Percentiles rank a stretch among this genome's conserved stretches.
Conservation (phyloP, 805 yeast species). For the Cyberlindnera maclurae region DNA sequence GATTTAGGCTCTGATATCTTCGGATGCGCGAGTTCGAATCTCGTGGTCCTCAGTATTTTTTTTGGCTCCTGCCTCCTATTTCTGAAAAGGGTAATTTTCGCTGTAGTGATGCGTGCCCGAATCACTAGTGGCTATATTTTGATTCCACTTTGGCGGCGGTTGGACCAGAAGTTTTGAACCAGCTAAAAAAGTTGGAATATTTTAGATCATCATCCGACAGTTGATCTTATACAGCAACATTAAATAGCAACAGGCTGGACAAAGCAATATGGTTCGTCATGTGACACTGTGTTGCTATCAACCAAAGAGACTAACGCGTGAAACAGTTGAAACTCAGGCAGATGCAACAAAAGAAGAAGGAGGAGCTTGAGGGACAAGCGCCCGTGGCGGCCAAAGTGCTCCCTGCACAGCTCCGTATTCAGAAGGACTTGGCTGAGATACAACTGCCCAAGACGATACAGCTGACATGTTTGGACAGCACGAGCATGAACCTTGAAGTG, state of each 20-base stretch:
- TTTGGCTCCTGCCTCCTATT: slow-evolving; percentile 1
- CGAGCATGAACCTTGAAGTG: slow-evolving; percentile 53
- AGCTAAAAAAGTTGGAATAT: no score
- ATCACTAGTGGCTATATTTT: no score
- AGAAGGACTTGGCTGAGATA: slow-evolving; percentile 68
- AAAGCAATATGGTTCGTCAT: neutral
- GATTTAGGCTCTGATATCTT: slow-evolving; percentile 40
- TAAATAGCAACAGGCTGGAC: no score
- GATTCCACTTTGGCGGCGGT: no score
- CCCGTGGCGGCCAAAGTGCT: slow-evolving; percentile 24
- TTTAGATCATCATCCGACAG: no score
- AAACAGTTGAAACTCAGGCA: slow-evolving; percentile 52
- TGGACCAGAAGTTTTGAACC: no score
- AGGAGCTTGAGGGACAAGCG: slow-evolving; percentile 26
- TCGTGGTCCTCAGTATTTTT: slow-evolving; percentile 31
- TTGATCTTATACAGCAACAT: no score
- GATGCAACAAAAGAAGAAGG: slow-evolving; percentile 49
- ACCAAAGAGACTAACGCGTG: neutral
- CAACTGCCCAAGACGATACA: slow-evolving; percentile 52
- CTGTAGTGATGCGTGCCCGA: no score
- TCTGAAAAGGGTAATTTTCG: no score
- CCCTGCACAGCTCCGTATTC: slow-evolving; percentile 70
- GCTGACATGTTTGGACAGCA: slow-evolving; percentile 42
- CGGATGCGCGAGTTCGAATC: slow-evolving; percentile 41
- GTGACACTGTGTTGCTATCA: neutral